These are phyloP conservation scores for Clausena lansium DNA, from an alignment of 345 rosid genomes.

Conservation along the genomic window DNA sequence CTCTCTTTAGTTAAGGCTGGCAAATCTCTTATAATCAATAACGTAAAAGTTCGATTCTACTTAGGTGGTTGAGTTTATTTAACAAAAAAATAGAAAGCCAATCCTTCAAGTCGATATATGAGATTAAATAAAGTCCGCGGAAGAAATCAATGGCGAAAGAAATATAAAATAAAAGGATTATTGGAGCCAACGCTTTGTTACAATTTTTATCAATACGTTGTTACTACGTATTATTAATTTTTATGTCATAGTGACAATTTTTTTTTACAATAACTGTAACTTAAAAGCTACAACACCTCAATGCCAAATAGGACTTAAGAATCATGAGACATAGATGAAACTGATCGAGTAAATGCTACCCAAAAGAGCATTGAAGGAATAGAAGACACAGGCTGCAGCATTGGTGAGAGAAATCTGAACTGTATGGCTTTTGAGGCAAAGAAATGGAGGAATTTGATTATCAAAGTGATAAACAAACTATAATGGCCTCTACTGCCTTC, in stretches of 20 bases:
- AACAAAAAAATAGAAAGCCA: background rate
- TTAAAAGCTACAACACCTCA: too few species aligned
- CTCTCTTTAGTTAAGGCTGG: too few species aligned
- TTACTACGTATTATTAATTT: too few species aligned
- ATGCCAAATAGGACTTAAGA: fast-evolving
- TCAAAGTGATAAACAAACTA: conserved; percentile 10
- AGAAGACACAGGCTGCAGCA: conserved; percentile 1
- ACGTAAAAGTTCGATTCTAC: background rate
- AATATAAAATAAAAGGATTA: too few species aligned
- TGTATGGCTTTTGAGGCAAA: conserved; percentile 19
- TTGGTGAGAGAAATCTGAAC: conserved; percentile 8
- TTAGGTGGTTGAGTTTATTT: background rate
- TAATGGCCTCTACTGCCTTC: background rate
- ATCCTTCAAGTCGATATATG: background rate
- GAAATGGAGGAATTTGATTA: conserved; percentile 23
- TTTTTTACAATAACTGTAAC: too few species aligned
- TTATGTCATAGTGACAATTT: too few species aligned
- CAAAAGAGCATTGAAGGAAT: conserved; percentile 18
- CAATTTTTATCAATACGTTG: too few species aligned
- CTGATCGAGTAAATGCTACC: conserved; percentile 24
- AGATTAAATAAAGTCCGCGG: too few species aligned
- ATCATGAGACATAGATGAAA: conserved; percentile 12
- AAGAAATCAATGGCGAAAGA: too few species aligned
- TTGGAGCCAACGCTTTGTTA: too few species aligned
- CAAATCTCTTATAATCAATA: background rate